Evolutionary conservation across 2,329 filamentous ascomycete genomes (phyloP).

Genomic region (Volutella citrinella): DNA sequence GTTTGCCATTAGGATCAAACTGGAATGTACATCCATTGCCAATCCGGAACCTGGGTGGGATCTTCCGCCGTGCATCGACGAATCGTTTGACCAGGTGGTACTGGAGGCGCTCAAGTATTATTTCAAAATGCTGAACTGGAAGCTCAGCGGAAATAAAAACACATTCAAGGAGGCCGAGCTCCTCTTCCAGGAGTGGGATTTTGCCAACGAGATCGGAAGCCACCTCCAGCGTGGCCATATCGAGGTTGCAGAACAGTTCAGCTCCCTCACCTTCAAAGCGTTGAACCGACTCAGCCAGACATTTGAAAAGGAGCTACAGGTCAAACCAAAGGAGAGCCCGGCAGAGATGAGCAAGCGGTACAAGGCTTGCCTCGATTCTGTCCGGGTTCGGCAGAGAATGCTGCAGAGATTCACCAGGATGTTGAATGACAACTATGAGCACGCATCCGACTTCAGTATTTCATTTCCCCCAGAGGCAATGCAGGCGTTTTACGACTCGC

Average conservation of each 20-base stretch:
- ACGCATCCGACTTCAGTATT: slow-evolving; percentile 92
- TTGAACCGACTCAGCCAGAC: slow-evolving; percentile 83
- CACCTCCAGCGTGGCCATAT: slow-evolving; percentile 92
- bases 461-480: slow-evolving; percentile 65
- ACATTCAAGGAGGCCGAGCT: slow-evolving; percentile 99
- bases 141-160: slow-evolving; percentile 95
- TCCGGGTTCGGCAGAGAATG: slow-evolving; percentile 93
- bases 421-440: slow-evolving; percentile 90
- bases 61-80: slow-evolving; percentile 91
- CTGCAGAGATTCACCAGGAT: slow-evolving; percentile 92
- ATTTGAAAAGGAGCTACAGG: slow-evolving; percentile 87
- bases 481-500: slow-evolving; percentile 74
- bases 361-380: slow-evolving; percentile 91
- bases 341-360: slow-evolving; percentile 95
- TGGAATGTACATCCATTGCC: slow-evolving; percentile 79
- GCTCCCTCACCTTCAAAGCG: slow-evolving; percentile 88
- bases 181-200: slow-evolving; percentile 96
- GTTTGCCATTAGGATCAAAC: slow-evolving; percentile 88
- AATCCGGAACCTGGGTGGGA: slow-evolving; percentile 92
- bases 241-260: slow-evolving; percentile 97
- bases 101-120: slow-evolving; percentile 95
- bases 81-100: slow-evolving; percentile 89
- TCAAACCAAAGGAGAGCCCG: slow-evolving; percentile 77
- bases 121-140: slow-evolving; percentile 98
- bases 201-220: slow-evolving; percentile 88